Evolutionary conservation across 176 grass and related monocot genomes (phyloP), one percentile per base, ranked within the genome.

Genomic region (Areca catechu): DNA sequence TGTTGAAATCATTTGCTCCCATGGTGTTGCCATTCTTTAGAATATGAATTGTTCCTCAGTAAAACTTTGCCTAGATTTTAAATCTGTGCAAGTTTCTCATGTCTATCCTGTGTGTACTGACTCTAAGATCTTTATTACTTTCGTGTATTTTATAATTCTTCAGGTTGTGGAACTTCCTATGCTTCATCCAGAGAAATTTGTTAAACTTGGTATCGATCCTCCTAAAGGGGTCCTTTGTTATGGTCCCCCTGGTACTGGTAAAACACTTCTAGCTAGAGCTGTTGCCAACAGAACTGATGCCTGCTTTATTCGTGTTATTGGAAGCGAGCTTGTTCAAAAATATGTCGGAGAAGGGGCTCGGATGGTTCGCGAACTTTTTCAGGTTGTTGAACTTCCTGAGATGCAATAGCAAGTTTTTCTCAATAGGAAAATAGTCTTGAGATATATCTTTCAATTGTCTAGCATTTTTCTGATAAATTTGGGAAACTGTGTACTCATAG

Each of bases 291-390:
- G 72, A 55, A 77, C 80, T 17, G 60, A 75, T 56, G 80, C 80
- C 16, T 54, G 63, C 5, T 74, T 77, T 65, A 22, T 83, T 56
- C 74, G 54, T 47, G 29, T 83, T 7, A 78, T 47, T 67, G 80
- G 58, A 61, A 15, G 53, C 61, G 21, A 53, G 53, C 66, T 69
- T 24, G 66, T 69, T 48, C 66, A 69, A 43, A 69, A 69, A 17
- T 69, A 69, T 69, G 66, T 69, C 49, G 60, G 60, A 47, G 60
- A 62, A 20, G 60, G 60, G 20, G 60, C 60, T 62, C 17, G 19
- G 34, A 62, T 72, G 62, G 67, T 76, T 52, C 79, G 72, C 17
- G 66, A 81, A 61, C 24, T 82, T 57, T 82, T 82, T 74, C 73
- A 55, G 51, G 50, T 71, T 29, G 10, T 62, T 18, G 48, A 22